Conservation (phyloP, 192 early-diverging fungal species). For the Podila horticola region DNA sequence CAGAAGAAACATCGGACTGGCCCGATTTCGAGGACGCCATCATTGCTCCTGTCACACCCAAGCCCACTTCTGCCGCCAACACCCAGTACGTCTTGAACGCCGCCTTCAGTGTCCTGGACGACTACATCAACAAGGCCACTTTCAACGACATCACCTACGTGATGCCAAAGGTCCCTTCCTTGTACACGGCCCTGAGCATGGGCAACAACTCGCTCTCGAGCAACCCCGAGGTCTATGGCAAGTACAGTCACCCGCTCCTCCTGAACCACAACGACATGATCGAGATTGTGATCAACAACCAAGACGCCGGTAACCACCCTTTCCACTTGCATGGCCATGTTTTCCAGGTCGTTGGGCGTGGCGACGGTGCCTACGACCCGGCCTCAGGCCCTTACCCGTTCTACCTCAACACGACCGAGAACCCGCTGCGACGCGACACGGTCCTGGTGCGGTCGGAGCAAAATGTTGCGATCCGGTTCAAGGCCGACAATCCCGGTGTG, state of each 20-base stretch:
- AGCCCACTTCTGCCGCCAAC: constrained; percentile 58
- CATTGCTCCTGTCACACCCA: constrained; percentile 53
- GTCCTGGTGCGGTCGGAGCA: constrained; percentile 59
- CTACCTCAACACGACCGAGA: constrained; percentile 23
- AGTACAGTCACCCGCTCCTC: constrained; percentile 57
- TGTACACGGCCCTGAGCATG: constrained; percentile 65
- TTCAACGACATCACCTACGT: constrained; percentile 78
- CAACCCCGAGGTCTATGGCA: constrained; percentile 59
- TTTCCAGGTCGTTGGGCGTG: constrained; percentile 70
- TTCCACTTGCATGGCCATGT: constrained; percentile 79
- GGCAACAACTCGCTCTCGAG: constrained; percentile 52
- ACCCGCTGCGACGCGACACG: constrained; percentile 69
- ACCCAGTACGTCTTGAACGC: constrained; percentile 61
- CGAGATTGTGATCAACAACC: constrained; percentile 72
- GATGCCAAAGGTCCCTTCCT: constrained; percentile 64
- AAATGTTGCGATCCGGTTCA: constrained; percentile 12
- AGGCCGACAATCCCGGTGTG: constrained; percentile 44
- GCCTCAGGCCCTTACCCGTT: constrained; percentile 43
- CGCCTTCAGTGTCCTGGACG: constrained; percentile 65
- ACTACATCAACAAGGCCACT: constrained; percentile 77
- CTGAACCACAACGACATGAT: constrained; percentile 61
- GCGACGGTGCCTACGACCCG: constrained; percentile 46
- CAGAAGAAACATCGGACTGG: constrained; percentile 42
- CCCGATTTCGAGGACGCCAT: constrained; percentile 61
- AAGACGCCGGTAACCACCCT: constrained; percentile 66